phyloP scores from a whole-genome alignment of 208 protist genomes.

The Leishmania guyanensis region DNA sequence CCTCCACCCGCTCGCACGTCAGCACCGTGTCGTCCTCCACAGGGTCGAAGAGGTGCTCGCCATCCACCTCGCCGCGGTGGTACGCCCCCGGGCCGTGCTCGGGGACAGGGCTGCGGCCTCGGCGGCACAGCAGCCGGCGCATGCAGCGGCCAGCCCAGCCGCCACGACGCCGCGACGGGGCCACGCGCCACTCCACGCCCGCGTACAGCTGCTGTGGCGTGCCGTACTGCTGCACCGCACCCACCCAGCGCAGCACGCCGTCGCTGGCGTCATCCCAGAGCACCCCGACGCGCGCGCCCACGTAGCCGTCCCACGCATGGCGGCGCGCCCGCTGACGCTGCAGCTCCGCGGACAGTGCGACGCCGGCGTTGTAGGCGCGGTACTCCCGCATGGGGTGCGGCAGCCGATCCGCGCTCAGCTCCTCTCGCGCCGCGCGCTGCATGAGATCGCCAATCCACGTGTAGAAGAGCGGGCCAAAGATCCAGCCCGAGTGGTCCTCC shows the following conservation, averaged over 20 bases:
- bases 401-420: constrained; percentile 28
- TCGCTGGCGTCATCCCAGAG: constrained; percentile 22
- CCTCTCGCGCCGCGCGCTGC: constrained; percentile 31
- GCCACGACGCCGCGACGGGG: constrained; percentile 24
- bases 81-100: constrained; percentile 25
- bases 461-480: constrained; percentile 28
- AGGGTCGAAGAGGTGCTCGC: constrained; percentile 63
- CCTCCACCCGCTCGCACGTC: constrained; percentile 47
- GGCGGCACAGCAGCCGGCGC: background rate
- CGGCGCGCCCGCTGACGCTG: constrained; percentile 32
- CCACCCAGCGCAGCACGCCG: constrained; percentile 57
- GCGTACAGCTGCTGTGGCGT: constrained; percentile 42
- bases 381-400: constrained; percentile 25
- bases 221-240: constrained; percentile 45
- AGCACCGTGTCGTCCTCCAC: constrained; percentile 34
- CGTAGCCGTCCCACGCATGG: constrained; percentile 44
- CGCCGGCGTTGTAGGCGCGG: constrained; percentile 23
- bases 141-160: background rate
- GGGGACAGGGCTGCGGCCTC: background rate
- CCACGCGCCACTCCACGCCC: constrained; percentile 53
- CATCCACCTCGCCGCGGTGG: constrained; percentile 51
- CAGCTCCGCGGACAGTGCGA: constrained; percentile 23
- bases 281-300: constrained; percentile 31
- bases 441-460: constrained; percentile 28
- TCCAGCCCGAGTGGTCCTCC: constrained; percentile 26